A percentile compares a stretch with the other conserved stretches of the same genome.
These are phyloP conservation scores for Jasminum sambac DNA, from an alignment of 257 asterid species.

Conservation along the genomic window DNA sequence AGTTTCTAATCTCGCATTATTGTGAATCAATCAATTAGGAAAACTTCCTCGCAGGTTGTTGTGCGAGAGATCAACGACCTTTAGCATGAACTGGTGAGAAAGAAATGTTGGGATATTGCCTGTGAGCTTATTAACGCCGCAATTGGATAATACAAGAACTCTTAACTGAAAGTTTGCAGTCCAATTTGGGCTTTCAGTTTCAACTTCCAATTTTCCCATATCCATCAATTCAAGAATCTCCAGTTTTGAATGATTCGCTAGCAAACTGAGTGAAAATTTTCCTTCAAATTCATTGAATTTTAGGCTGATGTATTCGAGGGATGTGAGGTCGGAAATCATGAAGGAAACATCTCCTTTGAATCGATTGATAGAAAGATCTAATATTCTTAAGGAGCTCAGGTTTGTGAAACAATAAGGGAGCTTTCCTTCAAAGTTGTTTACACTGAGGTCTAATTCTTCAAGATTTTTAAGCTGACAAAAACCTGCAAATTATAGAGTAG, in stretches of 20 bases:
- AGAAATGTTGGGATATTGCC: slow-evolving; percentile 4
- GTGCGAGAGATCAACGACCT: slow-evolving; percentile 15
- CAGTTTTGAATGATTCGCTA: slow-evolving; percentile 13
- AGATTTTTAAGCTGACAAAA: slow-evolving; percentile 13
- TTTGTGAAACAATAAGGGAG: slow-evolving; percentile 1
- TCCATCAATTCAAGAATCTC: background rate
- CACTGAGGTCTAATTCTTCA: slow-evolving; percentile 5
- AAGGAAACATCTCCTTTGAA: slow-evolving; percentile 19
- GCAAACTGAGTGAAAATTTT: background rate
- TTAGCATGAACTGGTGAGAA: slow-evolving; percentile 10
- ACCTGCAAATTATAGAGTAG: background rate
- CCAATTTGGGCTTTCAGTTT: background rate
- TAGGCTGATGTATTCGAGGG: slow-evolving; percentile 7
- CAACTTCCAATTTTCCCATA: background rate
- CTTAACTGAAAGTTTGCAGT: slow-evolving; percentile 16
- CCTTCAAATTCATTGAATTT: slow-evolving; percentile 14
- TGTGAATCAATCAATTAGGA: background rate
- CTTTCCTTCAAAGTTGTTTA: background rate
- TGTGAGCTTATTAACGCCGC: slow-evolving; percentile 8
- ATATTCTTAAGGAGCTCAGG: slow-evolving; percentile 13
- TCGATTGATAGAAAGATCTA: background rate
- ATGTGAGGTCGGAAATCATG: background rate
- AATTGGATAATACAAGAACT: slow-evolving; percentile 3
- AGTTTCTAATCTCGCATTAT: slow-evolving; percentile 6
- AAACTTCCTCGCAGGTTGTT: slow-evolving; percentile 11